Evolutionary conservation across 192 early-diverging fungal genomes (phyloP), one percentile per base, ranked within the genome.

Genomic region (Allomyces macrogynus): DNA sequence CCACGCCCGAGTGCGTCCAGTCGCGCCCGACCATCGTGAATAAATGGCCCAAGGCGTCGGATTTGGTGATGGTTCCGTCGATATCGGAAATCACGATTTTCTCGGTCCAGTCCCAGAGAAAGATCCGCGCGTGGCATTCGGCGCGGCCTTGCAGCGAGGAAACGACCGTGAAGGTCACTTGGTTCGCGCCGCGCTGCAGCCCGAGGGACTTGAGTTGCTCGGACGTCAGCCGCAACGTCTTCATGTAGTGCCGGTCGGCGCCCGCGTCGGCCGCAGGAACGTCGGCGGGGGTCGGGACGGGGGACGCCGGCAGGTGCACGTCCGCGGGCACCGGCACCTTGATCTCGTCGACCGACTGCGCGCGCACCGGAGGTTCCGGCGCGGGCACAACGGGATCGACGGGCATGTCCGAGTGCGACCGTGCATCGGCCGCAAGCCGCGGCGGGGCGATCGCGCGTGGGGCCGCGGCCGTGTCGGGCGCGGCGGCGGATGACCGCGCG

Each of bases 31-130:
- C 87, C 87, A 93, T 93, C 43, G 92, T 91, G 74, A 93, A 94
- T 11, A 98, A 78, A 67, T 98, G 95, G 7, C 95, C 95, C 61
- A 98, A 75, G 4, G 86, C 91, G 70, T 98, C 95, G 0, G 92
- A 95, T 76, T 95, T 95, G 57, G 95, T 98, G 67, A 98, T 98
- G 5, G 95, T 98, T 4, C 95, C 95, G 72, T 98, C 95, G 64
- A 98, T 92, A 70, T 98, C 95, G 0, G 92, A 95, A 68, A 98
- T 95, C 4, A 98, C 93, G 22, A 98, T 83, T 42, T 87, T 78
- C 43, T 86, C 81, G 71, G 89, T 78, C 70, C 86, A 70, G 63
- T 86, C 79, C 86, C 88, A 95, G 63, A 90, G 77, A 66, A 90
- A 98, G 63, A 97, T 86, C 67, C 90, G 90, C 43, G 92, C 86